These are phyloP conservation scores for Penicillium cataractarum DNA, from an alignment of 495 filamentous ascomycete species.

Conservation along the genomic window DNA sequence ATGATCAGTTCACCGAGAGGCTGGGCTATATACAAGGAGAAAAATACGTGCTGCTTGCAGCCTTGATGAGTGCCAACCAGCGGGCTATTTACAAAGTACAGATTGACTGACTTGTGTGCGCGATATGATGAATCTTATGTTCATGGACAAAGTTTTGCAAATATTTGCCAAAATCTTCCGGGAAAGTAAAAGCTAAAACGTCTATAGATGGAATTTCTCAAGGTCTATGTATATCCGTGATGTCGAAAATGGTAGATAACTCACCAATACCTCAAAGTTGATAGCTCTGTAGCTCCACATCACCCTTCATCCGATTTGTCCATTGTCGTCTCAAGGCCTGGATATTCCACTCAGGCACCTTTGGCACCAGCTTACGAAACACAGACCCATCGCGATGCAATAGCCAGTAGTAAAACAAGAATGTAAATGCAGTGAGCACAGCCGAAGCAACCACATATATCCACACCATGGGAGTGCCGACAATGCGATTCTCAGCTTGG, in stretches of 20 bases:
- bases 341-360: neutral
- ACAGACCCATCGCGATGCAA: neutral
- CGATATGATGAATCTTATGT: neutral
- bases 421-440: neutral
- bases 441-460: neutral
- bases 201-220: neutral
- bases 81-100: neutral
- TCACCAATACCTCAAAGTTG: neutral
- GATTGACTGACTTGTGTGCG: neutral
- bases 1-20: neutral
- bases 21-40: neutral
- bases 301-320: neutral
- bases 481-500: neutral
- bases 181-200: neutral
- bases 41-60: neutral
- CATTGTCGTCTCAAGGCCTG: neutral
- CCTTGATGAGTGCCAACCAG: slow-evolving; percentile 1
- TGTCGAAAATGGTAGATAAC: neutral
- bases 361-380: neutral
- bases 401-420: neutral
- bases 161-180: neutral
- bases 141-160: neutral
- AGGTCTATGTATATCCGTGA: neutral
- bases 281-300: neutral
- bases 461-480: neutral